These are phyloP conservation scores for Neofusicoccum kwambonambiense DNA, from an alignment of 2,329 filamentous ascomycete species.

Conservation along the genomic window DNA sequence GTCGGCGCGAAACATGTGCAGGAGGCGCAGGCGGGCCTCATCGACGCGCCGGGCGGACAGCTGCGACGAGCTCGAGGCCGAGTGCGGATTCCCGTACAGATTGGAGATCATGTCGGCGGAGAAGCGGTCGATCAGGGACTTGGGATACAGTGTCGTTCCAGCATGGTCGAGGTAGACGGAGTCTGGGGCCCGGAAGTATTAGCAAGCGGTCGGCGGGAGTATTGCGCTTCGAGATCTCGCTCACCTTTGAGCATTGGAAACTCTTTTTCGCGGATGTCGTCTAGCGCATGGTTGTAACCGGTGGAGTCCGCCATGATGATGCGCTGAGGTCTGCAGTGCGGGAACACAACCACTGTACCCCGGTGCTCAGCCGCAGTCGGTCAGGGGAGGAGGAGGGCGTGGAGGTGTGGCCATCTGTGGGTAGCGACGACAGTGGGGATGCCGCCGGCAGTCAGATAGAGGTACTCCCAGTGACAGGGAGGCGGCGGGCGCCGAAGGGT, in stretches of 20 bases:
- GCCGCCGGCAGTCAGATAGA: neutral
- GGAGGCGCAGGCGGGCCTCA: conserved; percentile 66
- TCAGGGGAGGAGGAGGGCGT: neutral
- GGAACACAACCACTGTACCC: neutral
- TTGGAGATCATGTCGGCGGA: conserved; percentile 73
- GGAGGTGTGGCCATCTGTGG: conserved; percentile 1
- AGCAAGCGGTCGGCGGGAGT: neutral
- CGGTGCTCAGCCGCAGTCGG: conserved; percentile 8
- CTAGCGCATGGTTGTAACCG: conserved; percentile 59
- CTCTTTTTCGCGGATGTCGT: conserved; percentile 58
- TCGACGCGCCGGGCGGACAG: conserved; percentile 73
- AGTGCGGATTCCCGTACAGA: conserved; percentile 90
- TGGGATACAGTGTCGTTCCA: conserved; percentile 81
- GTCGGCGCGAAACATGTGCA: conserved; percentile 78
- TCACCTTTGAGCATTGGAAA: conserved; percentile 70
- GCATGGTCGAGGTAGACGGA: conserved; percentile 89
- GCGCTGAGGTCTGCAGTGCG: neutral
- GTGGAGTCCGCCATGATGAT: conserved; percentile 24
- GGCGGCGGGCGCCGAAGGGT: conserved; percentile 7
- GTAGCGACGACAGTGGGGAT: neutral
- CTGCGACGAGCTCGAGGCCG: conserved; percentile 77
- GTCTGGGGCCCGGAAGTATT: conserved; percentile 46
- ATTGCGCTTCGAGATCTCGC: conserved; percentile 6
- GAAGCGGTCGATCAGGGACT: conserved; percentile 77
- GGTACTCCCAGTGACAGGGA: neutral